These are phyloP conservation scores for Teunomyces aglyptinius DNA, from an alignment of 805 yeast genomes.

Conservation along the genomic window DNA sequence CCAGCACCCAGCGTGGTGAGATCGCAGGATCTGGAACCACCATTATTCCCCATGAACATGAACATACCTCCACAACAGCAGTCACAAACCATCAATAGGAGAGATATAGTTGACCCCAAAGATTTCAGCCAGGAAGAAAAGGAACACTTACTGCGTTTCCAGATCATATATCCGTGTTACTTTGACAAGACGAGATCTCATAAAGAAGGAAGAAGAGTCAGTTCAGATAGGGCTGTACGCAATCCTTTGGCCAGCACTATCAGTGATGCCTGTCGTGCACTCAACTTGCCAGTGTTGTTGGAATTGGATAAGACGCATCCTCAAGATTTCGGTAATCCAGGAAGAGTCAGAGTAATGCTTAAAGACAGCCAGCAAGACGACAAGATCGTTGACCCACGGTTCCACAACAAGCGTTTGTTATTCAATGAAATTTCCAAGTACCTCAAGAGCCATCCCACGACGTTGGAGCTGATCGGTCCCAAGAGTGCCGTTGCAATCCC, in stretches of 20 bases:
- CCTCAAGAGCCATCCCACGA: slow-evolving; percentile 67
- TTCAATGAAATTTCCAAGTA: slow-evolving; percentile 59
- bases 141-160: slow-evolving; percentile 65
- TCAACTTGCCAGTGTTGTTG: slow-evolving; percentile 44
- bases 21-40: slow-evolving; percentile 50
- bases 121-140: slow-evolving; percentile 53
- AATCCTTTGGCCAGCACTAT: slow-evolving; percentile 87
- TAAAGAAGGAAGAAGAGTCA: slow-evolving; percentile 81
- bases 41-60: slow-evolving; percentile 27
- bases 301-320: slow-evolving; percentile 91
- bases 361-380: slow-evolving; percentile 49
- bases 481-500: slow-evolving; percentile 61
- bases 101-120: slow-evolving; percentile 29
- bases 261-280: slow-evolving; percentile 64
- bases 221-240: slow-evolving; percentile 63
- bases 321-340: slow-evolving; percentile 96
- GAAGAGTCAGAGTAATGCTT: slow-evolving; percentile 80
- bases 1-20: slow-evolving; percentile 59
- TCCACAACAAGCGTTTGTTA: slow-evolving; percentile 58
- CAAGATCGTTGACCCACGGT: slow-evolving; percentile 20
- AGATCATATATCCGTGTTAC: slow-evolving; percentile 85
- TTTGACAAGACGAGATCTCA: slow-evolving; percentile 78
- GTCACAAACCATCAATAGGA: slow-evolving; percentile 1
- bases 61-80: slow-evolving; percentile 15
- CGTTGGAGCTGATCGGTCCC: slow-evolving; percentile 50